These are phyloP conservation scores for Limnomonas spitsbergensis DNA, from an alignment of 139 green algal species.

Conservation along the genomic window DNA sequence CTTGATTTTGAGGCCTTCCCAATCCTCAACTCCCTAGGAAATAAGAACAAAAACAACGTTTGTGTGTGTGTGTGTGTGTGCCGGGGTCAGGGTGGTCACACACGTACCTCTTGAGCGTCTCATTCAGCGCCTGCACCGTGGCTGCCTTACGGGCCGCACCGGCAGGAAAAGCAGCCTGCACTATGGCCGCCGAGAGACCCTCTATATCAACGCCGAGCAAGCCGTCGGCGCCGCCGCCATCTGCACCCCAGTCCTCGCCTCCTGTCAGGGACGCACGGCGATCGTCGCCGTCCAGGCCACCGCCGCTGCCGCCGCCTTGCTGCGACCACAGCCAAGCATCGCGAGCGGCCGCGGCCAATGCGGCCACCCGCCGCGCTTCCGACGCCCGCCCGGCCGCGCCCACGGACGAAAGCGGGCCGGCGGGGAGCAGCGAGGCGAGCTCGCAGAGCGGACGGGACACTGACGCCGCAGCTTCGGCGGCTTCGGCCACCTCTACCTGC, in stretches of 20 bases:
- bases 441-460: background rate
- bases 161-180: background rate
- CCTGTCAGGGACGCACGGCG: background rate
- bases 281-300: background rate
- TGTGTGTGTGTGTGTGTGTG: too few relatives aligned
- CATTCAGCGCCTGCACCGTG: background rate
- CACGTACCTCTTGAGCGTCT: background rate
- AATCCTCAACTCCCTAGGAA: too few relatives aligned
- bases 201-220: background rate
- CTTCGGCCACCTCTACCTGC: background rate
- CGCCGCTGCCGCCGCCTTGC: background rate
- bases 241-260: too few relatives aligned
- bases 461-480: background rate
- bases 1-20: too few relatives aligned
- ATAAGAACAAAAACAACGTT: too few relatives aligned
- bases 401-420: background rate
- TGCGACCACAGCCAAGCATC: background rate
- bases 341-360: background rate
- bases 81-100: too few relatives aligned
- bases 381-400: background rate
- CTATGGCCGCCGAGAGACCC: background rate
- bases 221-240: background rate
- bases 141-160: background rate
- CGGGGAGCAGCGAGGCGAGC: background rate
- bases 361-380: background rate